These are phyloP conservation scores for Botrytis tulipae DNA, from an alignment of 2,329 filamentous ascomycete species.

Conservation along the genomic window DNA sequence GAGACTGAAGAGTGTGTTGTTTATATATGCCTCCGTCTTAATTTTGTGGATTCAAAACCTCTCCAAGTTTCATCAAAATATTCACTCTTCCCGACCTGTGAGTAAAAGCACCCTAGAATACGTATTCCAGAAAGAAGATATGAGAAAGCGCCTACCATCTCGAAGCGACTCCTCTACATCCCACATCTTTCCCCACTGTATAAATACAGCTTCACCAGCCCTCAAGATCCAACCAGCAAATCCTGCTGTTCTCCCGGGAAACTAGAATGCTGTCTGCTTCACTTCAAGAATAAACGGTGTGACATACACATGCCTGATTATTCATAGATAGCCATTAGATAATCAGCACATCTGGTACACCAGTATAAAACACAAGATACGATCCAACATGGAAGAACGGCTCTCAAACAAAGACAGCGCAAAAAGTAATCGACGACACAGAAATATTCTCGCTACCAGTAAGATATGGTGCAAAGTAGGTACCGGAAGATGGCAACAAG, in stretches of 20 bases:
- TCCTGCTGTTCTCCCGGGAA: rapidly evolving
- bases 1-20: not conserved
- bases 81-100: not conserved
- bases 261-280: not conserved
- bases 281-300: not conserved
- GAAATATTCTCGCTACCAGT: not conserved
- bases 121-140: not conserved
- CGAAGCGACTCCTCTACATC: not conserved
- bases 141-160: not conserved
- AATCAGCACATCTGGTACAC: no score
- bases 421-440: not conserved
- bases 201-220: rapidly evolving
- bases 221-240: not conserved
- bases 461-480: rapidly evolving
- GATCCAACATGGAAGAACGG: rapidly evolving
- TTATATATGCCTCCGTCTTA: rapidly evolving
- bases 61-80: not conserved
- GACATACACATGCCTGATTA: not conserved
- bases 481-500: not conserved
- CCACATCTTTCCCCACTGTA: not conserved
- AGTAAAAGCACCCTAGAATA: rapidly evolving
- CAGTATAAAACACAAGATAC: not conserved
- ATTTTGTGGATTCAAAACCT: not conserved
- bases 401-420: not conserved
- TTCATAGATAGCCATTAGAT: no score